These are phyloP conservation scores for Polygonum aviculare DNA, from an alignment of 148 eudicot genomes.

Conservation along the genomic window DNA sequence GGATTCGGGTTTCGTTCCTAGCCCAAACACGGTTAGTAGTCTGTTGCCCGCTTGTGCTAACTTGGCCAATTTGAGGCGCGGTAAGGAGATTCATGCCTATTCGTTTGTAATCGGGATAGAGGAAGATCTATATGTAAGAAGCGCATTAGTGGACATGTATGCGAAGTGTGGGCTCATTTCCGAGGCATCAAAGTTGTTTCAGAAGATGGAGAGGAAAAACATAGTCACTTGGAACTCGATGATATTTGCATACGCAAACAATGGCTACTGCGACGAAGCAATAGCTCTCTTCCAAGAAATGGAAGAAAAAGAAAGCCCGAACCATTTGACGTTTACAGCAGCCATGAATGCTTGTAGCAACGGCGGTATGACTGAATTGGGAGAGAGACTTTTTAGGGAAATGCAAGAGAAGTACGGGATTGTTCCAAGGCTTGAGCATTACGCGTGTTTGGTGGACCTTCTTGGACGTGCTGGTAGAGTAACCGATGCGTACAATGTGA, in stretches of 20 bases:
- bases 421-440: constrained; percentile 66
- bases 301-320: constrained; percentile 34
- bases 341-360: constrained; percentile 72
- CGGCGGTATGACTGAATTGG: constrained; percentile 54
- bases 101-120: constrained; percentile 41
- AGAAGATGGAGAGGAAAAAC: constrained; percentile 37
- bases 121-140: constrained; percentile 50
- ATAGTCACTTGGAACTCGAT: constrained; percentile 87
- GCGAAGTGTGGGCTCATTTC: constrained; percentile 61
- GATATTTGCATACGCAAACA: constrained; percentile 85
- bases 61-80: constrained; percentile 42
- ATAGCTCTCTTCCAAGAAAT: constrained; percentile 49
- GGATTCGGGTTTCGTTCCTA: constrained; percentile 38
- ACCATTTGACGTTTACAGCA: constrained; percentile 83
- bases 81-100: constrained; percentile 73
- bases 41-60: constrained; percentile 73
- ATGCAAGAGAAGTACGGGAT: constrained; percentile 53
- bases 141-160: constrained; percentile 79
- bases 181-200: constrained; percentile 53
- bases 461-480: constrained; percentile 65
- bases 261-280: constrained; percentile 59
- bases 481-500: constrained; percentile 47
- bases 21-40: constrained; percentile 54
- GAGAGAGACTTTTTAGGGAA: constrained; percentile 34
- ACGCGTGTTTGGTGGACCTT: constrained; percentile 76